A percentile compares a stretch with the other conserved stretches of the same genome.
These are phyloP conservation scores for Galerina marginata DNA, from an alignment of 768 basidiomycete species.

Conservation along the genomic window DNA sequence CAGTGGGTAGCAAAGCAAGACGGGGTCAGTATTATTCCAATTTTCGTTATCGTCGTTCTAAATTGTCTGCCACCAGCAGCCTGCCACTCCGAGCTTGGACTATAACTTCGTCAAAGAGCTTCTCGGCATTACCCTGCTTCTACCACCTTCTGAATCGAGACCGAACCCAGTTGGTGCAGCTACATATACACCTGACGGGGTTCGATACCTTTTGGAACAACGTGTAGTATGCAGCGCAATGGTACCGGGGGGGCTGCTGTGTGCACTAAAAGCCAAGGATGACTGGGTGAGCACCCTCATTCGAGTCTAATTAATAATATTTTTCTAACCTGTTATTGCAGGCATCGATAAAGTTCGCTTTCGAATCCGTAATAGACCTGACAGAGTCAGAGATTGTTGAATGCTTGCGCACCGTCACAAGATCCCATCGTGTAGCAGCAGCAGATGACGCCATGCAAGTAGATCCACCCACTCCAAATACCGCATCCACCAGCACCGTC, in stretches of 20 bases:
- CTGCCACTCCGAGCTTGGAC: conserved; percentile 20
- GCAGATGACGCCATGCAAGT: conserved; percentile 49
- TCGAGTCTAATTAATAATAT: neutral
- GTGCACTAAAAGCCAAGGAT: conserved; percentile 51
- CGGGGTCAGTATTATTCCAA: conserved; percentile 17
- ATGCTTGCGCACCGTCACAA: conserved; percentile 50
- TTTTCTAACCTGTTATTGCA: conserved; percentile 18
- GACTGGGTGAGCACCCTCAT: conserved; percentile 76
- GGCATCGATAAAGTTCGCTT: conserved; percentile 55
- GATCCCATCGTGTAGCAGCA: conserved; percentile 36
- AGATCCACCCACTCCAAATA: conserved; percentile 24
- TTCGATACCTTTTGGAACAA: conserved; percentile 61
- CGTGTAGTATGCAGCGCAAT: conserved; percentile 63
- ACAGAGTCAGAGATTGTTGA: conserved; percentile 68
- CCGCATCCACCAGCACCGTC: conserved; percentile 10
- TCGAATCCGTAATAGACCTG: conserved; percentile 64
- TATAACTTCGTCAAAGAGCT: conserved; percentile 67
- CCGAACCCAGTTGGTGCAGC: conserved; percentile 8
- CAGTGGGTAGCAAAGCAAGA: conserved; percentile 52
- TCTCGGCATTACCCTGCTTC: conserved; percentile 54
- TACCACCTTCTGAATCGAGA: conserved; percentile 31
- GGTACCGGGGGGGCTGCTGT: conserved; percentile 64
- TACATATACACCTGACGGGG: conserved; percentile 61
- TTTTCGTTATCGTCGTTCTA: neutral
- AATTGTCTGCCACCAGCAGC: neutral